Evolutionary conservation across 345 rosid species (phyloP).

Genomic region (Arabidopsis thaliana): TAIR10.1 NC_003070.9:10104501-10105000

Average conservation of each 20-base stretch:
- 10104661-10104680: background rate
- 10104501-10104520: constrained; percentile 56
- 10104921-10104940: too few relatives aligned
- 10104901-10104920: background rate
- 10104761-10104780: background rate
- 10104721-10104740: background rate
- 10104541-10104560: constrained; percentile 67
- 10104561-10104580: constrained; percentile 26
- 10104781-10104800: background rate
- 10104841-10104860: background rate
- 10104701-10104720: constrained; percentile 21
- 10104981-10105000: background rate
- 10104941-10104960: background rate
- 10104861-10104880: background rate
- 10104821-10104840: background rate
- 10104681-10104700: constrained; percentile 6
- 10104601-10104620: constrained; percentile 5
- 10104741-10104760: constrained; percentile 32
- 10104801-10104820: constrained; percentile 1
- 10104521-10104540: constrained; percentile 68
- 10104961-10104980: background rate
- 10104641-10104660: constrained; percentile 9
- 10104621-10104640: background rate
- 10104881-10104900: background rate
- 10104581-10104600: constrained; percentile 23